Evolutionary conservation across 345 rosid species (phyloP).

Genomic region (Draba incana): DNA sequence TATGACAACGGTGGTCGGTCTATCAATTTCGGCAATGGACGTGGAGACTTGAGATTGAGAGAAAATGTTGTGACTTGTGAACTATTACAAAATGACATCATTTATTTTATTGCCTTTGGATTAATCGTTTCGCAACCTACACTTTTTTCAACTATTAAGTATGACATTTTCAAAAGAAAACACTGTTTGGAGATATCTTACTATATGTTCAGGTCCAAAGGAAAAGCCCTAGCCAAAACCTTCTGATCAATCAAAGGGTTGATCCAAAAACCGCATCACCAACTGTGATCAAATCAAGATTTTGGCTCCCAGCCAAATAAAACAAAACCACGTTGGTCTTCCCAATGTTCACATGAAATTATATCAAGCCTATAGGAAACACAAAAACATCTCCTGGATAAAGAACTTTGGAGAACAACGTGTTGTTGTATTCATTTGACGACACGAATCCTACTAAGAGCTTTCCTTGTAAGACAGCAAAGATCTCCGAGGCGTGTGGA

Average conservation of each 20-base stretch:
- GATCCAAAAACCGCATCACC: slow-evolving; percentile 32
- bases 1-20: no score
- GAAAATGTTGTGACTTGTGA: no score
- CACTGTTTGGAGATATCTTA: slow-evolving; percentile 32
- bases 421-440: slow-evolving; percentile 33
- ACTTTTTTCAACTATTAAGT: no score
- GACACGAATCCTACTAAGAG: slow-evolving; percentile 43
- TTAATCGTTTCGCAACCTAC: no score
- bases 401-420: slow-evolving; percentile 38
- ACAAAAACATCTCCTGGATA: slow-evolving; percentile 41
- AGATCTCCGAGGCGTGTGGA: slow-evolving; percentile 36
- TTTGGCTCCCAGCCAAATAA: not conserved
- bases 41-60: no score
- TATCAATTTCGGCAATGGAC: no score
- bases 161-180: not conserved
- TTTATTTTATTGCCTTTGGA: no score
- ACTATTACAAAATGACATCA: no score
- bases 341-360: slow-evolving; percentile 41
- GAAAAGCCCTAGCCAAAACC: slow-evolving; percentile 41
- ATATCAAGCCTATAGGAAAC: slow-evolving; percentile 34
- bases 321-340: slow-evolving; percentile 16
- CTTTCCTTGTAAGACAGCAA: slow-evolving; percentile 33
- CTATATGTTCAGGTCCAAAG: slow-evolving; percentile 32
- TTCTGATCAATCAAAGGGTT: slow-evolving; percentile 36
- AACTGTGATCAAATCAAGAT: not conserved